A percentile compares a stretch with the other conserved stretches of the same genome.
Conservation (phyloP, 2,329 filamentous ascomycete species). For the Calonectria fujianensis region DNA sequence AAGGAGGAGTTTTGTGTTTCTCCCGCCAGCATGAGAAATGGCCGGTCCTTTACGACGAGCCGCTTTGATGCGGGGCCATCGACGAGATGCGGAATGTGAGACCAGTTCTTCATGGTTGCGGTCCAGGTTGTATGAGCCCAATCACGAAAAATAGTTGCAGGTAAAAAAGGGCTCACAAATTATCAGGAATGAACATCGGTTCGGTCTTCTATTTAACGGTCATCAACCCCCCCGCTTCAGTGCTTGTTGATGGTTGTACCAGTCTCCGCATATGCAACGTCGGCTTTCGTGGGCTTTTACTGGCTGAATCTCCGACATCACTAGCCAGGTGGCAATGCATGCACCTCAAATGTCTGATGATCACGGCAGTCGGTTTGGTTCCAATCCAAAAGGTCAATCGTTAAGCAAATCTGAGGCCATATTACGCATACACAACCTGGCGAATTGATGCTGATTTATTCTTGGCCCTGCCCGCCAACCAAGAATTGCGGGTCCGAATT, state of each 20-base stretch:
- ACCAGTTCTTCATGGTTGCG: constrained; percentile 16
- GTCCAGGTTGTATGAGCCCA: too few relatives aligned
- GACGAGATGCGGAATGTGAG: constrained; percentile 5
- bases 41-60: neutral
- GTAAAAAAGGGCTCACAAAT: too few relatives aligned
- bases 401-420: neutral
- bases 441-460: neutral
- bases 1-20: constrained; percentile 8
- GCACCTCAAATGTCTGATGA: neutral
- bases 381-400: neutral
- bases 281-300: neutral
- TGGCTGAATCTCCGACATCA: constrained; percentile 1
- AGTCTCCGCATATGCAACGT: neutral
- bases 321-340: constrained; percentile 3
- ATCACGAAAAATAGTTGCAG: too few relatives aligned
- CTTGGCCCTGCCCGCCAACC: neutral
- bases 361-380: neutral
- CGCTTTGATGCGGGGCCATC: constrained; percentile 7
- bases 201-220: neutral
- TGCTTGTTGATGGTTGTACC: neutral
- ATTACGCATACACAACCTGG: neutral
- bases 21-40: constrained; percentile 13
- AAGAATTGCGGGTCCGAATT: neutral
- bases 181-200: too few relatives aligned
- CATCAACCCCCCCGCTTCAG: neutral